Evolutionary conservation across 2,329 filamentous ascomycete species (phyloP).

Genomic region (Diaporthe vaccinii): DNA sequence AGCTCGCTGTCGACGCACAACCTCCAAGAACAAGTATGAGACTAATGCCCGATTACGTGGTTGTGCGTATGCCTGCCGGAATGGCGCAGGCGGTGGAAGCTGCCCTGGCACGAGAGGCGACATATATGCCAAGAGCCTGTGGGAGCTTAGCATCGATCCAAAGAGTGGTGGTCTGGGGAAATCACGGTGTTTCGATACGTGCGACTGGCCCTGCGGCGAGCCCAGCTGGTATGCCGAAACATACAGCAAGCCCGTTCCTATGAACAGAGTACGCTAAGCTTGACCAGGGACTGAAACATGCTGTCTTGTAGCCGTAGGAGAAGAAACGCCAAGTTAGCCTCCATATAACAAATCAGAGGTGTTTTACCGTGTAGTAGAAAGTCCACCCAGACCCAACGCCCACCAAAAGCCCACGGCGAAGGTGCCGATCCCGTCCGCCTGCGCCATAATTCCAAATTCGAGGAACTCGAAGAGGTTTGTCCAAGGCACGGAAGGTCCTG

Average conservation of each 20-base stretch:
- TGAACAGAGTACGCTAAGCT: conserved; percentile 27
- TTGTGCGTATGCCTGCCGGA: not conserved
- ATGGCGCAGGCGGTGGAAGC: not conserved
- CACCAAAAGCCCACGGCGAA: conserved; percentile 22
- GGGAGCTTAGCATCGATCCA: conserved; percentile 20
- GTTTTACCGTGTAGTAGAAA: conserved; percentile 40
- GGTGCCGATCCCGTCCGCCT: not conserved
- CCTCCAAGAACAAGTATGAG: not conserved
- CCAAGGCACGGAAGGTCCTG: conserved; percentile 42
- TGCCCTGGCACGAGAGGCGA: not conserved
- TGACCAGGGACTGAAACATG: conserved; percentile 16
- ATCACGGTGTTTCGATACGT: conserved; percentile 8
- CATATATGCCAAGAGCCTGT: conserved; percentile 5
- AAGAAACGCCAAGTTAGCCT: conserved; percentile 42
- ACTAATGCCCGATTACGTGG: not conserved
- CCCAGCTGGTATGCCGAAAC: not conserved
- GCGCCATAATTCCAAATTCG: conserved; percentile 1
- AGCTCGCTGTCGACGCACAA: not conserved
- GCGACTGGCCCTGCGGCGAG: conserved; percentile 1
- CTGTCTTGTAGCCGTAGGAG: conserved; percentile 33
- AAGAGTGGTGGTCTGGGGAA: not conserved
- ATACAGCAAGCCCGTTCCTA: conserved; percentile 30
- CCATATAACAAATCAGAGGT: conserved; percentile 41
- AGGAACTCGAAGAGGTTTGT: conserved; percentile 20
- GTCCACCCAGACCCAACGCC: conserved; percentile 42